These are phyloP conservation scores for Borealophlyctis nickersoniae DNA, from an alignment of 192 early-diverging fungal genomes.

Conservation along the genomic window DNA sequence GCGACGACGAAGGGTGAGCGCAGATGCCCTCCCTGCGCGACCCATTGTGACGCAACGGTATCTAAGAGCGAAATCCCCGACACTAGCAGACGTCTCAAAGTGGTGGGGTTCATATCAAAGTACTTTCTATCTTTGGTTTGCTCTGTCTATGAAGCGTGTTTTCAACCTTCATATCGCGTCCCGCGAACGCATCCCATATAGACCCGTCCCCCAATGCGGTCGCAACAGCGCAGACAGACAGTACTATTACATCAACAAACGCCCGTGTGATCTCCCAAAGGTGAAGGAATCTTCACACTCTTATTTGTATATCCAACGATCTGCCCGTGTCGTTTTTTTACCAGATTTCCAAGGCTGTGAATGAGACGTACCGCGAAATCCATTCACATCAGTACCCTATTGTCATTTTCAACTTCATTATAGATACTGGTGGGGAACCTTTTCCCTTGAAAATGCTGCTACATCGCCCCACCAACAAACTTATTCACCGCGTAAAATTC, in stretches of 20 bases:
- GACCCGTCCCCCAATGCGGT: conserved; percentile 64
- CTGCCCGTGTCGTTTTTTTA: too few species aligned
- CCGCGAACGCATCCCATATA: conserved; percentile 55
- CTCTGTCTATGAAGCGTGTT: not conserved
- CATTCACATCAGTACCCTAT: conserved; percentile 77
- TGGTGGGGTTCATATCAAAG: conserved; percentile 38
- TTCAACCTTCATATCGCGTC: not conserved
- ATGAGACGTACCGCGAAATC: conserved; percentile 73
- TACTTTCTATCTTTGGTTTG: not conserved
- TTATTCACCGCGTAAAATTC: conserved; percentile 4
- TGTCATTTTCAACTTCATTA: conserved; percentile 62
- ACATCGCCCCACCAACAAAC: too few species aligned
- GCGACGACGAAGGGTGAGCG: too few species aligned
- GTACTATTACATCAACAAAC: conserved; percentile 84
- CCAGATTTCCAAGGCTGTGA: conserved; percentile 68
- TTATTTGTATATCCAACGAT: not conserved
- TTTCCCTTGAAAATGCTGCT: too few species aligned
- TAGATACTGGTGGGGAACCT: conserved; percentile 44
- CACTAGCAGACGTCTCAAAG: not conserved
- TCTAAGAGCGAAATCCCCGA: conserved; percentile 1
- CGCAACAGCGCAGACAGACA: conserved; percentile 77
- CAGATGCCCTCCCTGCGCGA: too few species aligned
- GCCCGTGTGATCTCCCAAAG: conserved; percentile 83
- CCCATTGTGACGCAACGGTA: too few species aligned
- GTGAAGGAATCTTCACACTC: too few species aligned